A percentile compares a stretch with the other conserved stretches of the same genome.
These are phyloP conservation scores for Boletus insuetus DNA, from an alignment of 768 basidiomycete genomes.

Conservation along the genomic window DNA sequence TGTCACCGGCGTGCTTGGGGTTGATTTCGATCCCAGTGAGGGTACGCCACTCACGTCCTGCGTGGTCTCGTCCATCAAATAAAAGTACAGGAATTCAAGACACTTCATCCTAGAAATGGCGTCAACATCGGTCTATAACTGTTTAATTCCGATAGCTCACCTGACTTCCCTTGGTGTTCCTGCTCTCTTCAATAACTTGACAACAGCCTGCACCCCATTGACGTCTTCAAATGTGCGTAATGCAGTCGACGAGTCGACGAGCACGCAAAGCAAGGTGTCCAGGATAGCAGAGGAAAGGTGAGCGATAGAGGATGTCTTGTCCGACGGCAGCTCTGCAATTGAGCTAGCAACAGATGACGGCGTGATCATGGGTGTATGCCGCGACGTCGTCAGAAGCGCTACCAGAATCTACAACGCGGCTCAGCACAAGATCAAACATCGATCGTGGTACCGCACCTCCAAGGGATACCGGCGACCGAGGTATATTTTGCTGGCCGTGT, in stretches of 20 bases:
- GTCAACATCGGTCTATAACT: background rate
- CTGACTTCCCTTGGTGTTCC: conserved; percentile 85
- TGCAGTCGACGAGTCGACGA: conserved; percentile 81
- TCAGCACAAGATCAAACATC: conserved; percentile 5
- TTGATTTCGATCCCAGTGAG: conserved; percentile 27
- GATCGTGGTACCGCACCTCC: conserved; percentile 46
- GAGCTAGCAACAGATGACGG: conserved; percentile 3
- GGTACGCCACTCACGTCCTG: conserved; percentile 1
- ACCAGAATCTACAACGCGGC: conserved; percentile 57
- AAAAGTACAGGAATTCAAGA: conserved; percentile 93
- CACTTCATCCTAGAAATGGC: conserved; percentile 78
- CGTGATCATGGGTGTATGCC: conserved; percentile 49
- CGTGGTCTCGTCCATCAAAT: conserved; percentile 79
- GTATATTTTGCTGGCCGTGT: conserved; percentile 62
- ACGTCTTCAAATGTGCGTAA: conserved; percentile 76
- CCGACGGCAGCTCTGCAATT: conserved; percentile 15
- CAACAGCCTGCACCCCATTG: conserved; percentile 76
- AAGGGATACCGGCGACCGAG: conserved; percentile 66
- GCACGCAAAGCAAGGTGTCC: conserved; percentile 81
- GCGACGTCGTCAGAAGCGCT: conserved; percentile 66
- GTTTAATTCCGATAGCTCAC: conserved; percentile 61
- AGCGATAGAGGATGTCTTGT: conserved; percentile 19
- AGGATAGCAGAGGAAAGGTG: conserved; percentile 72
- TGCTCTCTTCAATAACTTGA: conserved; percentile 84
- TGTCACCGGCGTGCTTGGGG: conserved; percentile 31